phyloP scores from a whole-genome alignment of 2,329 filamentous ascomycete species.

The Paracorniculantispora psalliotae region DNA sequence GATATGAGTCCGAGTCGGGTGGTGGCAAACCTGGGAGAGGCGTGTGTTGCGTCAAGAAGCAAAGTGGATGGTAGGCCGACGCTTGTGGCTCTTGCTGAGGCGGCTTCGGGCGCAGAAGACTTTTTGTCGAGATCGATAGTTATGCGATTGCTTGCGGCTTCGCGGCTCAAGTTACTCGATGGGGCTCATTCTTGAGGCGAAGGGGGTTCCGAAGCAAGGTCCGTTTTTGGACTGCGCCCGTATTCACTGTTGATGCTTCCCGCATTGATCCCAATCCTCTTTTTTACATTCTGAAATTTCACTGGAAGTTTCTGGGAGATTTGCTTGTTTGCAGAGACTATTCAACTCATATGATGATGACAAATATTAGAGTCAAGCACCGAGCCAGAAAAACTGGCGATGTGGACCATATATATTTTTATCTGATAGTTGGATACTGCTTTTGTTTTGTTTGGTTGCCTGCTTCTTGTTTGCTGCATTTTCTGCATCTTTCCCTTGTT shows the following conservation, averaged over 20 bases:
- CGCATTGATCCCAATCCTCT: slow-evolving; percentile 14
- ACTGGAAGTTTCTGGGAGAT: slow-evolving; percentile 15
- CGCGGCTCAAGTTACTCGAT: slow-evolving; percentile 84
- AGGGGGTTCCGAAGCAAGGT: slow-evolving; percentile 51
- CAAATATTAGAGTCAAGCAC: slow-evolving; percentile 23
- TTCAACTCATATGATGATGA: slow-evolving; percentile 21
- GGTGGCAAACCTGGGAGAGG: slow-evolving; percentile 21
- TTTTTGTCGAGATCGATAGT: slow-evolving; percentile 94
- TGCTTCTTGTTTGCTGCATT: neutral
- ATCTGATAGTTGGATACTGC: slow-evolving; percentile 12
- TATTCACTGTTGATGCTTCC: slow-evolving; percentile 11
- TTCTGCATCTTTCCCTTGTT: neutral
- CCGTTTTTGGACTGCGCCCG: neutral
- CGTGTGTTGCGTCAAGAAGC: slow-evolving; percentile 22
- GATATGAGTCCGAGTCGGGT: slow-evolving; percentile 71
- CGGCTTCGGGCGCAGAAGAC: slow-evolving; percentile 47
- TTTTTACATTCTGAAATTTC: slow-evolving; percentile 20
- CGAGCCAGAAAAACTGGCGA: slow-evolving; percentile 14
- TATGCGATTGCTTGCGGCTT: slow-evolving; percentile 88
- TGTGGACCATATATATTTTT: slow-evolving; percentile 15
- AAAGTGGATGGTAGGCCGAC: slow-evolving; percentile 39
- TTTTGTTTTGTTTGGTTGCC: neutral
- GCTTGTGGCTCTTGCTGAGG: slow-evolving; percentile 42
- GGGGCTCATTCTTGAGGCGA: slow-evolving; percentile 99
- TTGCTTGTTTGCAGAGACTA: slow-evolving; percentile 6